These are phyloP conservation scores for Effrenium voratum DNA, from an alignment of 73 alveolate genomes.

Conservation along the genomic window DNA sequence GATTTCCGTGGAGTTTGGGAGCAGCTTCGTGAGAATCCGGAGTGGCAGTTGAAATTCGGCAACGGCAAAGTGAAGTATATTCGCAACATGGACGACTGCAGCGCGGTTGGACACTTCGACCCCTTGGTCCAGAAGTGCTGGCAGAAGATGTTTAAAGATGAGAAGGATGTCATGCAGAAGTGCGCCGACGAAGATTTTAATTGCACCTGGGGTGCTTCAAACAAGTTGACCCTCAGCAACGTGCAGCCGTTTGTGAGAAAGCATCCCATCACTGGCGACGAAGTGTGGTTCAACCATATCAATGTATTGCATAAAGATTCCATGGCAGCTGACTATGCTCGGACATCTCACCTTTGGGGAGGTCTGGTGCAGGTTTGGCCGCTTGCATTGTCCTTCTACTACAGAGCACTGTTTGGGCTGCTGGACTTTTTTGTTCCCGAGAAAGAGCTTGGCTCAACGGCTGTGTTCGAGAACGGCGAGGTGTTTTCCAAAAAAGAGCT, in stretches of 20 bases:
- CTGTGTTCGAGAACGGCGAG: slow-evolving; percentile 38
- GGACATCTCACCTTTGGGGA: slow-evolving; percentile 29
- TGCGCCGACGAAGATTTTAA: slow-evolving; percentile 49
- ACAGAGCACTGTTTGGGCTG: neutral
- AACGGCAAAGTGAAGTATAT: slow-evolving; percentile 4
- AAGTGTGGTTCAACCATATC: slow-evolving; percentile 67
- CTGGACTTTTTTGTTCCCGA: slow-evolving; percentile 12
- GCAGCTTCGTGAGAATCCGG: slow-evolving; percentile 2
- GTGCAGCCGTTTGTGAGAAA: slow-evolving; percentile 54
- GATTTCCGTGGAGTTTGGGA: slow-evolving; percentile 49
- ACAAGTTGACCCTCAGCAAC: slow-evolving; percentile 12
- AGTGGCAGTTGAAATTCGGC: neutral
- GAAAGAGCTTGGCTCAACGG: slow-evolving; percentile 46
- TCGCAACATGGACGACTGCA: slow-evolving; percentile 81
- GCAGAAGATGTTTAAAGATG: slow-evolving; percentile 83
- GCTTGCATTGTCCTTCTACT: slow-evolving; percentile 34
- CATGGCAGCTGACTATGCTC: slow-evolving; percentile 23
- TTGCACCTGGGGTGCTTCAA: slow-evolving; percentile 63
- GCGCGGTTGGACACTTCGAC: neutral
- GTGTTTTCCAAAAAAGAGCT: slow-evolving; percentile 32
- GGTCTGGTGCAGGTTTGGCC: slow-evolving; percentile 37
- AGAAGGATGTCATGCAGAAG: slow-evolving; percentile 30
- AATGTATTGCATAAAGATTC: slow-evolving; percentile 46
- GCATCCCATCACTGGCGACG: neutral
- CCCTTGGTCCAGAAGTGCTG: slow-evolving; percentile 81